Conservation (phyloP, 2,329 filamentous ascomycete genomes). For the Colletotrichum brevisporum region DNA sequence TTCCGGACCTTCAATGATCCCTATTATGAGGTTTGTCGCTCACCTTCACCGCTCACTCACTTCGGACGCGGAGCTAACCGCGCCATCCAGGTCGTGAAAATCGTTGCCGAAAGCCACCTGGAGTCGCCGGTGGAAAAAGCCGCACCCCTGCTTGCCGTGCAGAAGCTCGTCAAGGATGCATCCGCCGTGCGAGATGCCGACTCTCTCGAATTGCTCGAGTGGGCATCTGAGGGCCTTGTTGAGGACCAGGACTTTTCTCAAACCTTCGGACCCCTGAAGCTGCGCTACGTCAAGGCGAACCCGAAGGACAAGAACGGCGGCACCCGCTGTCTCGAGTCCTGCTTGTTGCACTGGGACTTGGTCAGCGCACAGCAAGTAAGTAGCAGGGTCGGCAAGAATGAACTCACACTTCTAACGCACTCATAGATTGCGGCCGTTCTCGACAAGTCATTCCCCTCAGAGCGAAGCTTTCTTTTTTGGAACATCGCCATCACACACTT, state of each 20-base stretch:
- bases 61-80: neutral
- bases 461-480: constrained; percentile 66
- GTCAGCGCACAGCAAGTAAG: constrained; percentile 69
- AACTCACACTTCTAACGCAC: neutral
- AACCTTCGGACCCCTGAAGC: constrained; percentile 65
- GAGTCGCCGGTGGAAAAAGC: constrained; percentile 64
- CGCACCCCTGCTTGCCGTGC: constrained; percentile 59
- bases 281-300: constrained; percentile 66
- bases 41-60: constrained; percentile 3
- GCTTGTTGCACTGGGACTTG: constrained; percentile 69
- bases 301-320: constrained; percentile 60
- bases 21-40: constrained; percentile 66
- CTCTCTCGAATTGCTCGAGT: constrained; percentile 68
- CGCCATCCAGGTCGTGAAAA: constrained; percentile 57
- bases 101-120: constrained; percentile 66
- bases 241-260: constrained; percentile 58
- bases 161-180: constrained; percentile 62
- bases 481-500: constrained; percentile 68
- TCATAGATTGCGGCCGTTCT: constrained; percentile 67
- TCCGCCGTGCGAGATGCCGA: constrained; percentile 64
- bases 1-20: constrained; percentile 64
- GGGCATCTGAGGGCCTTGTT: constrained; percentile 60
- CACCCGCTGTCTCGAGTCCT: constrained; percentile 64
- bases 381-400: neutral
- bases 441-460: constrained; percentile 64